Conservation (phyloP, 257 asterid genomes). For the Solanum peruvianum region DNA sequence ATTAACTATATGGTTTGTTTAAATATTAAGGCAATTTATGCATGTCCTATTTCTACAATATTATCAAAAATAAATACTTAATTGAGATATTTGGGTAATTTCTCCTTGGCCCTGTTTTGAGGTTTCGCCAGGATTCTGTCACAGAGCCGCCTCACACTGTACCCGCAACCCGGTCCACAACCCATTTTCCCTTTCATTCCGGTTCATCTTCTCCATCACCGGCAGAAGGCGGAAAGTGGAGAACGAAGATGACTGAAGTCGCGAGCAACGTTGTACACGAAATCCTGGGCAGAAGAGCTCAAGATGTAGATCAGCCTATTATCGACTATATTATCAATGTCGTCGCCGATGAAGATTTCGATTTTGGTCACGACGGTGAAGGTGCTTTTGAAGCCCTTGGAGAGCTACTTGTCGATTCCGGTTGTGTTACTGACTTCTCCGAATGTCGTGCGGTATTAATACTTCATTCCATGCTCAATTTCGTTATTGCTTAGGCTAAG, state of each 20-base stretch:
- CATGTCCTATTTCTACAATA: neutral
- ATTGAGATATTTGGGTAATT: neutral
- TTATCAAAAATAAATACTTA: neutral
- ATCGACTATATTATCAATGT: slow-evolving; percentile 84
- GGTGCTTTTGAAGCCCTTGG: slow-evolving; percentile 87
- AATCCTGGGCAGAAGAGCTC: slow-evolving; percentile 57
- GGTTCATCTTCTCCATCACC: neutral
- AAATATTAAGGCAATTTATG: neutral
- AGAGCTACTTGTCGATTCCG: slow-evolving; percentile 78
- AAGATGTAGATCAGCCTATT: slow-evolving; percentile 85
- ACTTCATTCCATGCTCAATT: neutral
- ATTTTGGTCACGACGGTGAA: slow-evolving; percentile 90
- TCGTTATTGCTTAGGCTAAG: neutral
- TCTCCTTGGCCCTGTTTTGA: neutral
- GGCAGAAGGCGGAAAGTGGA: neutral
- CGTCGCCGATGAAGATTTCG: slow-evolving; percentile 96
- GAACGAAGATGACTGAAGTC: slow-evolving; percentile 62
- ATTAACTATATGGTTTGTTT: neutral
- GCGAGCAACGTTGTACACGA: slow-evolving; percentile 83
- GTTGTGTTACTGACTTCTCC: slow-evolving; percentile 57
- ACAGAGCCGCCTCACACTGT: neutral
- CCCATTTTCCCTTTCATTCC: neutral
- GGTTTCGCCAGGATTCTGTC: neutral
- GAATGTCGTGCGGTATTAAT: slow-evolving; percentile 73
- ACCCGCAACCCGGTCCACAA: neutral